These are phyloP conservation scores for Iberis amara DNA, from an alignment of 441 rosid genomes.

Conservation along the genomic window DNA sequence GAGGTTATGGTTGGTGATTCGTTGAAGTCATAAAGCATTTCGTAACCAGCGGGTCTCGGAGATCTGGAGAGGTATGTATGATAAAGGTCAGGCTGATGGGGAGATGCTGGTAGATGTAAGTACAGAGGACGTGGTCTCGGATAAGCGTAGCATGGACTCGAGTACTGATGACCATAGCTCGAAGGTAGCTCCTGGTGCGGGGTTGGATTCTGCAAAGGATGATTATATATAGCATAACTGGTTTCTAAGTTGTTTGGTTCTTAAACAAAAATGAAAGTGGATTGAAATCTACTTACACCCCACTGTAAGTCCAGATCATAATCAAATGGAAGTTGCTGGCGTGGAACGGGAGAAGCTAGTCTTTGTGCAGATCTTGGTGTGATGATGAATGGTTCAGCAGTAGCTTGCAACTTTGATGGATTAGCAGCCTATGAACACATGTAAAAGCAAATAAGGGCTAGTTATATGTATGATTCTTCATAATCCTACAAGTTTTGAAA, in stretches of 20 bases:
- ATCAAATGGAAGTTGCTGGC: conserved; percentile 15
- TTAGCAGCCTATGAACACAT: conserved; percentile 18
- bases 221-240: no score
- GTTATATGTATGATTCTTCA: neutral
- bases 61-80: neutral
- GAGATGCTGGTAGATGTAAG: neutral
- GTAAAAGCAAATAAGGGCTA: neutral
- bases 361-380: conserved; percentile 10
- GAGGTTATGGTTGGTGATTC: conserved; percentile 15
- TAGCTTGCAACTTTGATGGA: conserved; percentile 22
- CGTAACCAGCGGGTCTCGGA: conserved; percentile 14
- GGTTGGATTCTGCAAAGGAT: conserved; percentile 11
- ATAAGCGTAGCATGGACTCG: conserved; percentile 5
- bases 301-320: conserved; percentile 6
- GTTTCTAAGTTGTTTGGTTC: conserved; percentile 10
- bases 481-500: conserved; percentile 4
- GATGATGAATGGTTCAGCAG: conserved; percentile 26
- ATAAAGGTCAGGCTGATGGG: conserved; percentile 5
- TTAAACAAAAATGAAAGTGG: conserved; percentile 8
- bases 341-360: conserved; percentile 20
- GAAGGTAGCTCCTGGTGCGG: conserved; percentile 9
- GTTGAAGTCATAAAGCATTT: neutral
- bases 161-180: conserved; percentile 1
- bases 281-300: conserved; percentile 19
- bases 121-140: conserved; percentile 14